Base-by-base conservation (phyloP, 1,139 yeast species). In the Suhomyces bokatorum region DNA sequence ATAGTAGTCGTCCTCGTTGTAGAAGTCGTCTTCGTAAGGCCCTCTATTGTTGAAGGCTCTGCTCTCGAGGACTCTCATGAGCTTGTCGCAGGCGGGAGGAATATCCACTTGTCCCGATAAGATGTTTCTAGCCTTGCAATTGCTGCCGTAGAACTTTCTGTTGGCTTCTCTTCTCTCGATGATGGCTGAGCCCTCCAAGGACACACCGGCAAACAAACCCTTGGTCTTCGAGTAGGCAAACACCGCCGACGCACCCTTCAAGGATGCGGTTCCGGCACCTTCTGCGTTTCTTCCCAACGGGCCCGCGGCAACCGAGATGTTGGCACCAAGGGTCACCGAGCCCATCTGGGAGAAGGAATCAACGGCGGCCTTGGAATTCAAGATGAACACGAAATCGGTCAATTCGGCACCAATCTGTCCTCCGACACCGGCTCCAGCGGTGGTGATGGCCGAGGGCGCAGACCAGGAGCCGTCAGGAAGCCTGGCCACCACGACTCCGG, bases 351-450 rank as follows among this genome's bases (percentile, higher is more conserved):
- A 90, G 69, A 93, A 93, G 7, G 97, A 83, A 54, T 87, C 90
- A 35, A 93, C 99, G 1, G 99, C 99, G 1, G 91, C 80, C 46
- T 80, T 76, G 20, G 87, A 81, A 67, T 93, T 93, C 54, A 93
- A 77, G 48, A 93, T 91, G 64, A 93, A 93, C 35, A 93, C 97
- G 65, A 93, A 93, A 70, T 93, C 99, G 1, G 99, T 93, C 58
- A 93, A 73, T 64, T 93, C 99, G 6, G 97, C 95, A 34, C 99
- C 99, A 54, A 93, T 81, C 69, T 90, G 95, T 35, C 99, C 99
- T 47, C 99, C 99, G 5, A 95, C 97, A 59, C 99, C 98, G 3
- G 97, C 98, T 56, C 99, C 99, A 1, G 97, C 98, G 22, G 97
- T 87, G 40, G 83, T 85, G 56, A 93, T 86, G 9, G 97, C 99